phyloP scores from a whole-genome alignment of 257 asterid species.

The Solanum appendiculatum region DNA sequence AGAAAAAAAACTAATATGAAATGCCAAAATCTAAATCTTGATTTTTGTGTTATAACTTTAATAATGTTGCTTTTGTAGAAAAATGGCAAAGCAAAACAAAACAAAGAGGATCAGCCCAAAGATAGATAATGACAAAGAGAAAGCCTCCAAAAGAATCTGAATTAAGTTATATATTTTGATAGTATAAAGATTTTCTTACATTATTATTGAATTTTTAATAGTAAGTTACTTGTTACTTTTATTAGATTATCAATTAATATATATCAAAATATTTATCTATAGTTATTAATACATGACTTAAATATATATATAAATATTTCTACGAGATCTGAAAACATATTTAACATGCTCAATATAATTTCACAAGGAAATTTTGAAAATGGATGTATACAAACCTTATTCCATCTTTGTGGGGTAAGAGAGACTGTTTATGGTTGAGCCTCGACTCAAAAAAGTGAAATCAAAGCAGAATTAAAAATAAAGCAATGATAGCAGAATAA shows the following conservation, averaged over 20 bases:
- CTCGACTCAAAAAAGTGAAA: too few species aligned
- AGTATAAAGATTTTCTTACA: not conserved
- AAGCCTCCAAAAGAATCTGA: not conserved
- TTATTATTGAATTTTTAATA: not conserved
- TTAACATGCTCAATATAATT: too few species aligned
- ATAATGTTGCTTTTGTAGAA: not conserved
- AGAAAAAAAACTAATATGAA: not conserved
- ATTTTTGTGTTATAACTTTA: not conserved
- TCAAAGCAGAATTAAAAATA: not conserved
- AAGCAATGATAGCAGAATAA: too few species aligned
- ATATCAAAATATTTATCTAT: not conserved
- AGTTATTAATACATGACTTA: not conserved
- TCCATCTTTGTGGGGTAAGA: not conserved
- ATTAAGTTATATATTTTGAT: too few species aligned
- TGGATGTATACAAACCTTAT: too few species aligned
- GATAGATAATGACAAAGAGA: not conserved
- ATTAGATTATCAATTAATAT: not conserved
- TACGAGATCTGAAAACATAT: not conserved
- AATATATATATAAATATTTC: not conserved
- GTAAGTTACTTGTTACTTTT: not conserved
- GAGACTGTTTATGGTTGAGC: too few species aligned
- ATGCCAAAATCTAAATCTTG: not conserved
- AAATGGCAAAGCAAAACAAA: not conserved
- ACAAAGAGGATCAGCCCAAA: not conserved
- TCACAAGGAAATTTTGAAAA: too few species aligned